Evolutionary conservation across 2,329 filamentous ascomycete genomes (phyloP).

Genomic region (Xylaria sp.): DNA sequence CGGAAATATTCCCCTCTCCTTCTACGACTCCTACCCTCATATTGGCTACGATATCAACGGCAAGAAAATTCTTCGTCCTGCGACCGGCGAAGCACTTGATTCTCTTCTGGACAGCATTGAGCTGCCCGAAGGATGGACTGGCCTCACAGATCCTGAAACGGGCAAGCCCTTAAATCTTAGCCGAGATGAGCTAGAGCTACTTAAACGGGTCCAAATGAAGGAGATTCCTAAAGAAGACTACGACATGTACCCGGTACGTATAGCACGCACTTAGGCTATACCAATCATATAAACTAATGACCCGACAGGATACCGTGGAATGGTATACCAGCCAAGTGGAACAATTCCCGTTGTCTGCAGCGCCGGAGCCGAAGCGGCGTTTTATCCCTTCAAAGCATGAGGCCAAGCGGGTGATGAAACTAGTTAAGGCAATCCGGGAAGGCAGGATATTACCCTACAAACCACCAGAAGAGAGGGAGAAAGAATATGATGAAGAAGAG

Average conservation of each 20-base stretch:
- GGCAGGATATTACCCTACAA: conserved; percentile 93
- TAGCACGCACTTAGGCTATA: background rate
- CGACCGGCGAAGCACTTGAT: conserved; percentile 92
- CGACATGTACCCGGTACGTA: conserved; percentile 84
- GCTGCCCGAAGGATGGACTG: conserved; percentile 96
- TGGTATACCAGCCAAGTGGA: conserved; percentile 93
- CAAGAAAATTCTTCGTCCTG: conserved; percentile 96
- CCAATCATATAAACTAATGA: conserved; percentile 33
- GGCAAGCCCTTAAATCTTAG: conserved; percentile 91
- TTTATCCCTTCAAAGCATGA: conserved; percentile 98
- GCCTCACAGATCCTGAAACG: conserved; percentile 90
- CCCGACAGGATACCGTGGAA: conserved; percentile 77
- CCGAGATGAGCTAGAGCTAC: conserved; percentile 86
- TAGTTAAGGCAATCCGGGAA: conserved; percentile 94
- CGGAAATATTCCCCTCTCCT: conserved; percentile 90
- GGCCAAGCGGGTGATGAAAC: conserved; percentile 94
- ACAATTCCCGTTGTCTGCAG: conserved; percentile 92
- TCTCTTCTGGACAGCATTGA: conserved; percentile 96
- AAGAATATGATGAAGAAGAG: conserved; percentile 77
- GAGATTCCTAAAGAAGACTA: conserved; percentile 89
- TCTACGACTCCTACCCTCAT: conserved; percentile 97
- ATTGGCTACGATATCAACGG: conserved; percentile 99
- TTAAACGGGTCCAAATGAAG: conserved; percentile 88
- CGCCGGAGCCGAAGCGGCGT: conserved; percentile 93
- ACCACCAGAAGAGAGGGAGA: conserved; percentile 72